Evolutionary conservation across 2,329 filamentous ascomycete genomes (phyloP).

Genomic region (Exophiala lecanii-corni): DNA sequence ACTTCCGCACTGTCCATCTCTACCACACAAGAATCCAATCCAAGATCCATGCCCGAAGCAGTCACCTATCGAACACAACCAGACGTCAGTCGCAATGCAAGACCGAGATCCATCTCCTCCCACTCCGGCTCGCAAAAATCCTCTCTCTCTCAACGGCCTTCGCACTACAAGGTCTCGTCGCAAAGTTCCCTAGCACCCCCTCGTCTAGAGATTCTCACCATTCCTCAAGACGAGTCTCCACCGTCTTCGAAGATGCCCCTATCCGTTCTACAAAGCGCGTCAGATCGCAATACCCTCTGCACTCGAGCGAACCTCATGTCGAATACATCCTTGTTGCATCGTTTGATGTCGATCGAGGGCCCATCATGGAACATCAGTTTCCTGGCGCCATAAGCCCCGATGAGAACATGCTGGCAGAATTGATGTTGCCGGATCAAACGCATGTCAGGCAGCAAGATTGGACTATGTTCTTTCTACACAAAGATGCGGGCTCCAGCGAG

Average conservation of each 20-base stretch:
- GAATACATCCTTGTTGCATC: conserved; percentile 97
- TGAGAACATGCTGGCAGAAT: conserved; percentile 94
- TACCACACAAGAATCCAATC: background rate
- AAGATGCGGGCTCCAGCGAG: conserved; percentile 80
- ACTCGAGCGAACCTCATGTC: conserved; percentile 82
- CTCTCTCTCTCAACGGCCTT: conserved; percentile 24
- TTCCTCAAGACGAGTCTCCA: conserved; percentile 36
- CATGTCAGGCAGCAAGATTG: conserved; percentile 94
- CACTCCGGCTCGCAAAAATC: conserved; percentile 48
- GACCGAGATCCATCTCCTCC: conserved; percentile 39
- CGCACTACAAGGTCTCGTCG: conserved; percentile 47
- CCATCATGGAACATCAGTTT: conserved; percentile 98
- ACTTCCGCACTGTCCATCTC: background rate
- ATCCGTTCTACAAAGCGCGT: conserved; percentile 45
- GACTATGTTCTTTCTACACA: conserved; percentile 99
- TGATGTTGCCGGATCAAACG: conserved; percentile 97
- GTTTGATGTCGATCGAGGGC: conserved; percentile 93
- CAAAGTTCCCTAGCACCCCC: conserved; percentile 53
- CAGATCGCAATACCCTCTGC: conserved; percentile 71
- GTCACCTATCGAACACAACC: conserved; percentile 17
- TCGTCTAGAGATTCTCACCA: conserved; percentile 44
- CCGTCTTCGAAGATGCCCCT: conserved; percentile 24
- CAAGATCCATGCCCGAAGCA: conserved; percentile 14
- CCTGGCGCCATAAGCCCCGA: conserved; percentile 92
- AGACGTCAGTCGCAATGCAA: conserved; percentile 10